Percentiles rank a stretch among this genome's conserved stretches.
phyloP scores from a whole-genome alignment of 2,329 filamentous ascomycete species.

The Curvularia lunata region DNA sequence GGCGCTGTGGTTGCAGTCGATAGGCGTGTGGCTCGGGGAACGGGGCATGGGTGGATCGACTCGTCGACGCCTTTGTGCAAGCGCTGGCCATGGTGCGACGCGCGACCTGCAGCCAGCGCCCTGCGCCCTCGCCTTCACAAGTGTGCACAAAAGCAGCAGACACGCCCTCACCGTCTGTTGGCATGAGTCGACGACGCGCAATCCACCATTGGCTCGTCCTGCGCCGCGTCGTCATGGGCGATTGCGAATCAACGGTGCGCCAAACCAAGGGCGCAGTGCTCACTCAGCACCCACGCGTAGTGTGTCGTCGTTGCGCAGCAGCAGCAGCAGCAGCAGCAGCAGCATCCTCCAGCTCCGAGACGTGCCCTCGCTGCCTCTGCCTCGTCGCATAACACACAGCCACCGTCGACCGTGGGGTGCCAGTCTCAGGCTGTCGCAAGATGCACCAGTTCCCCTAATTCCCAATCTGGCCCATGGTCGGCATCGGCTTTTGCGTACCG shows the following conservation, averaged over 20 bases:
- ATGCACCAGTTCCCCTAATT: slow-evolving; percentile 2
- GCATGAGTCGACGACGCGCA: slow-evolving; percentile 9
- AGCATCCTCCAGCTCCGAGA: too few relatives aligned
- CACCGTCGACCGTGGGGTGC: slow-evolving; percentile 8
- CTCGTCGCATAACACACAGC: slow-evolving; percentile 20
- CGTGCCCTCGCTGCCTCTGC: too few relatives aligned
- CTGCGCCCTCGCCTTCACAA: slow-evolving; percentile 13
- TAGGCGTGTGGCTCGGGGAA: slow-evolving; percentile 7
- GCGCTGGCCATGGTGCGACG: slow-evolving; percentile 15
- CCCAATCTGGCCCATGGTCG: not conserved
- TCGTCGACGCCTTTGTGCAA: slow-evolving; percentile 15
- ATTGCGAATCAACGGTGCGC: slow-evolving; percentile 11
- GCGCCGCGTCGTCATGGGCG: not conserved
- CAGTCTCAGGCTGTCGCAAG: slow-evolving; percentile 8
- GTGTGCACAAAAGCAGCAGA: slow-evolving; percentile 21
- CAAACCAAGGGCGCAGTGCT: slow-evolving; percentile 6
- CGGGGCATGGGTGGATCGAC: slow-evolving; percentile 10
- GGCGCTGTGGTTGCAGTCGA: slow-evolving; percentile 11
- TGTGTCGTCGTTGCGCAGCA: too few relatives aligned
- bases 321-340: too few relatives aligned
- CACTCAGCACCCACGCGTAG: not conserved
- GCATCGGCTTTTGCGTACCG: slow-evolving; percentile 7
- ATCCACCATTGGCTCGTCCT: slow-evolving; percentile 4
- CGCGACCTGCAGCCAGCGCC: not conserved
- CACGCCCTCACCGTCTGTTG: slow-evolving; percentile 13